These are phyloP conservation scores for Phragmites australis DNA, from an alignment of 176 grass and related monocot genomes.

Conservation along the genomic window DNA sequence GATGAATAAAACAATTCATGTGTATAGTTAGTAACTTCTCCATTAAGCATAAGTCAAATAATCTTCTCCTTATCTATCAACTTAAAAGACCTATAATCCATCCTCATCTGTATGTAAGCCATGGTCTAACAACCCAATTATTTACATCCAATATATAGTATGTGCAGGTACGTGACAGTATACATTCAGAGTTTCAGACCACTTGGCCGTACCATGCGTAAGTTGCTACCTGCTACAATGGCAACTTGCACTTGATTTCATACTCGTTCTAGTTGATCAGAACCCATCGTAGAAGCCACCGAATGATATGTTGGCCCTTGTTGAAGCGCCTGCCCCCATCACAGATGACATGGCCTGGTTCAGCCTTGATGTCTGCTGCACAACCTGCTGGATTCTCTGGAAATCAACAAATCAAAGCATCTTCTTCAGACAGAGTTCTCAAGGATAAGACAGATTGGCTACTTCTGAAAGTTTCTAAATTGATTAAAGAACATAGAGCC, in stretches of 20 bases:
- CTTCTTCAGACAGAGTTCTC: not conserved
- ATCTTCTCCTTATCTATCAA: not conserved
- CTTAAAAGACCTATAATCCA: slow-evolving; percentile 15
- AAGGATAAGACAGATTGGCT: not conserved
- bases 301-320: slow-evolving; percentile 74
- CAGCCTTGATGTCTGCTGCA: slow-evolving; percentile 82
- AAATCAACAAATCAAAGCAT: slow-evolving; percentile 40
- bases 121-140: slow-evolving; percentile 43
- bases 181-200: slow-evolving; percentile 16
- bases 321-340: slow-evolving; percentile 59
- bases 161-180: not conserved
- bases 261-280: slow-evolving; percentile 36
- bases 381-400: slow-evolving; percentile 83
- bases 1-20: not conserved
- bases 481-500: not conserved
- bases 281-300: slow-evolving; percentile 73
- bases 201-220: not conserved
- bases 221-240: slow-evolving; percentile 14
- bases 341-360: slow-evolving; percentile 80
- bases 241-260: slow-evolving; percentile 12
- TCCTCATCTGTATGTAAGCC: slow-evolving; percentile 1
- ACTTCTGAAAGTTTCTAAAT: not conserved
- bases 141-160: slow-evolving; percentile 30
- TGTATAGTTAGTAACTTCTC: slow-evolving; percentile 6
- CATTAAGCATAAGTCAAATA: slow-evolving; percentile 1